phyloP scores from a whole-genome alignment of 139 green algal genomes.

The Micromonas commoda region DNA sequence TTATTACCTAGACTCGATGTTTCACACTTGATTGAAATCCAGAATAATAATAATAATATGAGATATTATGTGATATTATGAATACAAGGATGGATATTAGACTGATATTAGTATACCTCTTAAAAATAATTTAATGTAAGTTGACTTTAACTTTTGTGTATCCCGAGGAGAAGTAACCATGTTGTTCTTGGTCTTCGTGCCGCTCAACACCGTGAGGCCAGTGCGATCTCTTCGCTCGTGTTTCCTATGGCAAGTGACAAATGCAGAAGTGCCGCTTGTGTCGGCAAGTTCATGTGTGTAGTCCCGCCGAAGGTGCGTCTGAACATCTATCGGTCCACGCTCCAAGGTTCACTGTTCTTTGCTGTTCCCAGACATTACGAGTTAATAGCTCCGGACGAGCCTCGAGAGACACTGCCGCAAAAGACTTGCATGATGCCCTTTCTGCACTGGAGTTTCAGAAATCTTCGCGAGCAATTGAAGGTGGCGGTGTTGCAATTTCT shows the following conservation, averaged over 20 bases:
- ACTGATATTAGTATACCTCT: constrained; percentile 56
- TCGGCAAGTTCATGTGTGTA: constrained; percentile 13
- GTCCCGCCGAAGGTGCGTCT: constrained; percentile 1
- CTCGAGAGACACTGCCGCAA: not conserved
- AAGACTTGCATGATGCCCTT: not conserved
- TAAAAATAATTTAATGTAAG: too few relatives aligned
- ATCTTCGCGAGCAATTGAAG: not conserved
- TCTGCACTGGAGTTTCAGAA: constrained; percentile 16
- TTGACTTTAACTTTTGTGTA: too few relatives aligned
- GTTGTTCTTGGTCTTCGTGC: too few relatives aligned
- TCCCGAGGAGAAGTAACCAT: too few relatives aligned
- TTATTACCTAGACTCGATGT: too few relatives aligned
- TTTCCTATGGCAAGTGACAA: too few relatives aligned
- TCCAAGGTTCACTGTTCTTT: too few relatives aligned
- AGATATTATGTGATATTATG: constrained; percentile 52
- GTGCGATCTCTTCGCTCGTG: too few relatives aligned
- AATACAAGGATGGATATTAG: constrained; percentile 40
- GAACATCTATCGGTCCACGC: not conserved
- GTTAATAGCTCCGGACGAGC: too few relatives aligned
- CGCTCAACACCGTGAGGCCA: too few relatives aligned
- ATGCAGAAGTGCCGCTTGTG: too few relatives aligned
- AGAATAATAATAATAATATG: constrained; percentile 56
- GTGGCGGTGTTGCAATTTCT: not conserved
- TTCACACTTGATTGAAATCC: constrained; percentile 72
- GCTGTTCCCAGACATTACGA: too few relatives aligned